Conservation (phyloP, 2,329 filamentous ascomycete genomes). For the Arthrinium puccinioides region DNA sequence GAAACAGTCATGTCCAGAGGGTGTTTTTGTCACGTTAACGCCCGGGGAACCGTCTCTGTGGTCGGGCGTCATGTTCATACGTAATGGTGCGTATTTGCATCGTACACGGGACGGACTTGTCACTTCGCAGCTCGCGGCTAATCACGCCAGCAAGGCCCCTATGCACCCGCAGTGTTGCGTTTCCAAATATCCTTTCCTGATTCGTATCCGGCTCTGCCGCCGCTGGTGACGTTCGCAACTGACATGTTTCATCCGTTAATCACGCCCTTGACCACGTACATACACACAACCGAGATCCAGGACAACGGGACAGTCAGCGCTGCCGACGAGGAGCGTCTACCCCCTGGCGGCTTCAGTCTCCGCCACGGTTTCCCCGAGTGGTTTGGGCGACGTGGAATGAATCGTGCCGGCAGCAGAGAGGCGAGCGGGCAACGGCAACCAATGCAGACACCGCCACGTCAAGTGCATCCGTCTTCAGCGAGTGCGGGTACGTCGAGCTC, state of each 20-base stretch:
- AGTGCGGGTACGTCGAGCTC: constrained; percentile 16
- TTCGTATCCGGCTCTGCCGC: constrained; percentile 70
- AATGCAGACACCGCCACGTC: constrained; percentile 19
- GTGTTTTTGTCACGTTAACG: constrained; percentile 78
- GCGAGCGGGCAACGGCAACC: constrained; percentile 28
- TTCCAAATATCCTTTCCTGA: constrained; percentile 86
- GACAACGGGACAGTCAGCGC: constrained; percentile 74
- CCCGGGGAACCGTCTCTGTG: constrained; percentile 76
- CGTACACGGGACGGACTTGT: not conserved
- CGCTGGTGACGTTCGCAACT: constrained; percentile 79
- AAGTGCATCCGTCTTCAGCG: constrained; percentile 11
- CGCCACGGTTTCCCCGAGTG: constrained; percentile 86
- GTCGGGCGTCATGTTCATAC: constrained; percentile 88
- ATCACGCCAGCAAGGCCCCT: constrained; percentile 59
- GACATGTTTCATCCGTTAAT: constrained; percentile 95
- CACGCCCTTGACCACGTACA: constrained; percentile 89
- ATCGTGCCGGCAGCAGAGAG: constrained; percentile 27
- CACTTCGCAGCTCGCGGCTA: constrained; percentile 3
- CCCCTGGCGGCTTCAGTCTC: constrained; percentile 84
- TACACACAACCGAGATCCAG: constrained; percentile 74
- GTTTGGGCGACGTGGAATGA: constrained; percentile 58
- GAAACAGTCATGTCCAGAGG: constrained; percentile 75
- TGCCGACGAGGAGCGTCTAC: constrained; percentile 73
- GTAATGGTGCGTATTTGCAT: constrained; percentile 56
- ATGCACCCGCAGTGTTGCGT: constrained; percentile 77